Evolutionary conservation across 2,329 filamentous ascomycete genomes (phyloP).

Genomic region (Dendryphion nanum): DNA sequence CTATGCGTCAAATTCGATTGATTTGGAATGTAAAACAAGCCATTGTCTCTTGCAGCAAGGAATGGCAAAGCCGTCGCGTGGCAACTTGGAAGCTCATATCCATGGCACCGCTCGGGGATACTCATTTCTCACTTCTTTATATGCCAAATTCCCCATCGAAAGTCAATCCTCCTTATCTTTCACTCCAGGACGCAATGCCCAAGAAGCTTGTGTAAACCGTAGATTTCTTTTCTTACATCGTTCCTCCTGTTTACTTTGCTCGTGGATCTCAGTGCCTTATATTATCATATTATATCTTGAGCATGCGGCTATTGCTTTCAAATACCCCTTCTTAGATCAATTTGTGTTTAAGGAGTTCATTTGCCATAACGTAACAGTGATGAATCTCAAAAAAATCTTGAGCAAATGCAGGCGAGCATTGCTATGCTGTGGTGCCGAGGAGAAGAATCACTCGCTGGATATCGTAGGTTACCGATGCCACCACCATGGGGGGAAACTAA

Average conservation of each 20-base stretch:
- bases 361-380: no score
- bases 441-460: conserved; percentile 20
- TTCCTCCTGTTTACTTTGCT: conserved; percentile 4
- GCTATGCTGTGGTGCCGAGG: conserved; percentile 23
- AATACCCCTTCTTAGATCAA: no score
- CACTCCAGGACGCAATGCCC: not conserved
- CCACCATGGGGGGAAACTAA: no score
- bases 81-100: conserved; percentile 11
- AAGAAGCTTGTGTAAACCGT: not conserved
- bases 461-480: conserved; percentile 12
- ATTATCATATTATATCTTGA: conserved; percentile 5
- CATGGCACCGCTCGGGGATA: no score
- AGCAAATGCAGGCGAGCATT: conserved; percentile 19
- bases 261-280: conserved; percentile 2
- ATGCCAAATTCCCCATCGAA: conserved; percentile 1
- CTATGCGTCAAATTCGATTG: conserved; percentile 1
- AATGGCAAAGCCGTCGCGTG: conserved; percentile 21
- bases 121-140: conserved; percentile 16
- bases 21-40: conserved; percentile 27
- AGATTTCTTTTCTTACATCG: not conserved
- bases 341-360: no score
- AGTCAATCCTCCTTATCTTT: not conserved
- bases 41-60: conserved; percentile 30
- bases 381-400: conserved; percentile 23
- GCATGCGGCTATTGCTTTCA: conserved; percentile 1